These are phyloP conservation scores for Limnanthes douglasii DNA, from an alignment of 345 rosid genomes.

Conservation along the genomic window DNA sequence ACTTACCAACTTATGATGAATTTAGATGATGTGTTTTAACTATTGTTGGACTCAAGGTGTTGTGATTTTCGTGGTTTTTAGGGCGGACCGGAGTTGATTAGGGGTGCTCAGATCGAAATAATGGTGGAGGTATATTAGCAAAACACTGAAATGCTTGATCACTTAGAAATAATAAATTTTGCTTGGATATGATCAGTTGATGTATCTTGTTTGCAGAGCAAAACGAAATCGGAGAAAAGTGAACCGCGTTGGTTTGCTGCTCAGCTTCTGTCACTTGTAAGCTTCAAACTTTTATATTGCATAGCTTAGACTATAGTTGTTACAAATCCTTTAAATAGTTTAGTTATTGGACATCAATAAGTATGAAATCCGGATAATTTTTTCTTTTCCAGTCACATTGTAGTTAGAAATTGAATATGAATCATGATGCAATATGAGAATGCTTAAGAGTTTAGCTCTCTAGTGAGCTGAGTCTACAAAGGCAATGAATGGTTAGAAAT, in stretches of 20 bases:
- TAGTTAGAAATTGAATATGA: too few relatives aligned
- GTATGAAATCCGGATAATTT: too few relatives aligned
- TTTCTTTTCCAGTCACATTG: too few relatives aligned
- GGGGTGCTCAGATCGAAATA: conserved; percentile 57
- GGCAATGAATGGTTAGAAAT: background rate
- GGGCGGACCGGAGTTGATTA: conserved; percentile 58
- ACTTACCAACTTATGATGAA: background rate
- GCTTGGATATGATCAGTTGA: conserved; percentile 3
- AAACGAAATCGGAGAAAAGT: conserved; percentile 15
- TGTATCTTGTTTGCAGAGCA: conserved; percentile 26
- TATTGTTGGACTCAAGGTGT: background rate
- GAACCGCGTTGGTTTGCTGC: conserved; percentile 37
- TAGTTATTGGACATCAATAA: too few relatives aligned
- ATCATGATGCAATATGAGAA: too few relatives aligned
- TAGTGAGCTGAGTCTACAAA: background rate
- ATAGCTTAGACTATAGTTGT: too few relatives aligned
- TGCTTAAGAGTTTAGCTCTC: too few relatives aligned
- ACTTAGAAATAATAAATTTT: conserved; percentile 8
- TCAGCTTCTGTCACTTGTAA: conserved; percentile 45
- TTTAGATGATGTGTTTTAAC: background rate
- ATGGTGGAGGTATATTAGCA: conserved; percentile 55
- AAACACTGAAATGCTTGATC: background rate
- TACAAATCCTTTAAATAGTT: too few relatives aligned
- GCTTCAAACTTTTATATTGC: conserved; percentile 7
- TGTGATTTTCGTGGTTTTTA: conserved; percentile 8